Evolutionary conservation across 768 basidiomycete species (phyloP), one percentile per base, ranked within the genome.

Genomic region (Stropharia rugosoannulata): DNA sequence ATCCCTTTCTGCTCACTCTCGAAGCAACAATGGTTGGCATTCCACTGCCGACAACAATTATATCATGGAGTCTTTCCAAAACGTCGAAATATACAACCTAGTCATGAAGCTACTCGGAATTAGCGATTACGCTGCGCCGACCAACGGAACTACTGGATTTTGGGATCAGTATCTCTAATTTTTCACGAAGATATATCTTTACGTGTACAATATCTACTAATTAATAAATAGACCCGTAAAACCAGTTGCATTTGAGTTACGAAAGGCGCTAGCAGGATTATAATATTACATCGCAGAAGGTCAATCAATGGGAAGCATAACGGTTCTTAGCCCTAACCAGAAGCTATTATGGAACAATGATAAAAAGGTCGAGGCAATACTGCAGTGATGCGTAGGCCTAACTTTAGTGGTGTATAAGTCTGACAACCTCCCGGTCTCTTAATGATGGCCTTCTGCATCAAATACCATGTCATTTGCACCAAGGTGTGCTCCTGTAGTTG

Each of bases 41-140:
- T 89, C 85, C 15, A 82, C 83, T 2, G 72, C 76, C 3, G 76
- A 85, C 50, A 82, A 83, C 61, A 75, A 80, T 11, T 90, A 87
- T 64, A 78, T 93, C 54, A 89, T 95, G 77, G 78, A 90, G 29
- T 83, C 84, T n/a, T 95, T 96, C 73, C 70, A 78, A 65, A 96
- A 95, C 60, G 83, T 95, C 38, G 85, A 96, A 71, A 72, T 97
- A 27, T 95, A 95, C 68, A 87, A 86, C 59, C 84, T 96, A 18
- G 78, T 94, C 53, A 80, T 85, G 73, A 88, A 84, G 66, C 73
- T 95, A 38, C 73, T 95, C 27, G 87, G 83, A 6, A 81, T 91
- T 36, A 77, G 81, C 60, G 63, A 72, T 8, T 71, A 70, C 48
- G 79, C 80, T 8, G 87, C 86, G 29, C 62, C 68, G 15, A 92